Evolutionary conservation across 257 asterid genomes (phyloP).

Genomic region (Penstemon barbatus): DNA sequence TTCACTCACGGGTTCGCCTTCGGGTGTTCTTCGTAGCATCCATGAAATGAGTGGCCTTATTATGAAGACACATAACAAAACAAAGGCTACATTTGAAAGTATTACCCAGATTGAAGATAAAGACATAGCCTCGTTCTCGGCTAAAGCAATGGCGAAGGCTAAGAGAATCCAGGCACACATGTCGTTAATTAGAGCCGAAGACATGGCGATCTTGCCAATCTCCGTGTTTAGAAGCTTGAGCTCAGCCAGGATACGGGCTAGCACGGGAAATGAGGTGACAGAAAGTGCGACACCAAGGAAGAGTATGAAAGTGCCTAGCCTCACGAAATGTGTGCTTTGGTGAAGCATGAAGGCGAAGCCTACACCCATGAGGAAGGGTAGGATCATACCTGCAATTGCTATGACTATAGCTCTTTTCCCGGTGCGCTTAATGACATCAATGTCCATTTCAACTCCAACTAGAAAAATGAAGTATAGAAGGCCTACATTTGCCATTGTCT

Average conservation of each 20-base stretch:
- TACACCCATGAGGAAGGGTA: slow-evolving; percentile 73
- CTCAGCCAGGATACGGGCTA: slow-evolving; percentile 88
- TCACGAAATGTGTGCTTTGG: slow-evolving; percentile 42
- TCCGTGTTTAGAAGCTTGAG: slow-evolving; percentile 90
- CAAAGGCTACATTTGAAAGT: slow-evolving; percentile 60
- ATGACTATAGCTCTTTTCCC: slow-evolving; percentile 63
- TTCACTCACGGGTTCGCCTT: slow-evolving; percentile 74
- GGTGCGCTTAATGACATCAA: slow-evolving; percentile 64
- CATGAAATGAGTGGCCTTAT: slow-evolving; percentile 55
- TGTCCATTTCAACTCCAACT: slow-evolving; percentile 95
- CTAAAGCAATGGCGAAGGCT: slow-evolving; percentile 84
- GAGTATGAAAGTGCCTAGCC: slow-evolving; percentile 72
- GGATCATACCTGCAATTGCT: slow-evolving; percentile 72
- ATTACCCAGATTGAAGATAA: slow-evolving; percentile 79
- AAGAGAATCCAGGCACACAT: slow-evolving; percentile 87
- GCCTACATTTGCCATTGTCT: slow-evolving; percentile 94
- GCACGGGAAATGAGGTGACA: slow-evolving; percentile 88
- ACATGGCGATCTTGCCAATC: slow-evolving; percentile 82
- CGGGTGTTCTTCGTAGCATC: slow-evolving; percentile 60
- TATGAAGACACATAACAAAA: slow-evolving; percentile 50
- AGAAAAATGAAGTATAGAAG: slow-evolving; percentile 90
- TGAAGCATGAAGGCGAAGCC: slow-evolving; percentile 64
- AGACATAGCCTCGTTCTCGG: slow-evolving; percentile 64
- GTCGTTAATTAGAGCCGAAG: slow-evolving; percentile 81
- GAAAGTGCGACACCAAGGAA: slow-evolving; percentile 88